A percentile compares a stretch with the other conserved stretches of the same genome.
Conservation (phyloP, 129 eudicot genomes). For the Flaveria trinervia region DNA sequence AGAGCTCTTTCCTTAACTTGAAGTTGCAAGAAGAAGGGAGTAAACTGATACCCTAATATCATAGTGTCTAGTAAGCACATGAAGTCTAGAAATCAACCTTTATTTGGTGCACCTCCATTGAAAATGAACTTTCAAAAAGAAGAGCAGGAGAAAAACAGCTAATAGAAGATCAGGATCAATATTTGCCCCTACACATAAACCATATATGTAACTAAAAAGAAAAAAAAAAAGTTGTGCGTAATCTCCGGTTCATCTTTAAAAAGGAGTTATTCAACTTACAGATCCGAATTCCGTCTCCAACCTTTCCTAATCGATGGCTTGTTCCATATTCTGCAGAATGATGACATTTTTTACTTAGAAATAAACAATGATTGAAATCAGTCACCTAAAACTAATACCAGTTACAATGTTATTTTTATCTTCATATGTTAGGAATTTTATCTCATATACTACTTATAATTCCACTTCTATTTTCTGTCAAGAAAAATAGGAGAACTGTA, state of each 20-base stretch:
- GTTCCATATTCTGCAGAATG: constrained; percentile 73
- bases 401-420: not conserved
- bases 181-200: constrained; percentile 69
- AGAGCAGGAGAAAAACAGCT: constrained; percentile 97
- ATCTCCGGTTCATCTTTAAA: not conserved
- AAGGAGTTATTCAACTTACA: constrained; percentile 53
- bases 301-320: constrained; percentile 57
- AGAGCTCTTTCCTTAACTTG: not conserved
- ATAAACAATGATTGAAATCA: not conserved
- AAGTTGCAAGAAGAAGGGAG: not conserved
- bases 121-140: constrained; percentile 95
- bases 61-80: not conserved
- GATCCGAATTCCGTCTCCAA: constrained; percentile 77
- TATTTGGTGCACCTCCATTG: constrained; percentile 96
- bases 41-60: not conserved
- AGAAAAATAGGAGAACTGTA: no score
- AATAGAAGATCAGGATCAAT: constrained; percentile 91
- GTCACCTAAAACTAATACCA: not conserved
- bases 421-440: not conserved
- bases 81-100: constrained; percentile 55
- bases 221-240: not conserved
- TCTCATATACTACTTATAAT: not conserved
- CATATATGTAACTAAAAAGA: constrained; percentile 8
- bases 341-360: constrained; percentile 12
- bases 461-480: no score